Percentiles rank a stretch among this genome's conserved stretches.
Conservation (phyloP, 2,329 filamentous ascomycete species). For the Rosellinia necatrix region DNA sequence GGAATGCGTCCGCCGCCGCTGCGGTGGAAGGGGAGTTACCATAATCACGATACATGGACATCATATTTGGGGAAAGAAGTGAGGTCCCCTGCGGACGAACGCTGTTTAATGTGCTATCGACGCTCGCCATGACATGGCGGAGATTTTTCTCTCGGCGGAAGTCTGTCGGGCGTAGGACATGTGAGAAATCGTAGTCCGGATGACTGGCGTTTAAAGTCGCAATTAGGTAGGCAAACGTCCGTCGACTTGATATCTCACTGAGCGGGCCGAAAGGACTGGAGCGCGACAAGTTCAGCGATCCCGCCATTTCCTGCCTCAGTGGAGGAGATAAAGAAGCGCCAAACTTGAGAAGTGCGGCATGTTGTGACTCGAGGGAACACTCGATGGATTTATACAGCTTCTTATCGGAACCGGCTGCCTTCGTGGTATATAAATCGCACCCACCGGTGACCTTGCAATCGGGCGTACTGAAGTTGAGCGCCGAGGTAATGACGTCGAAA, state of each 20-base stretch:
- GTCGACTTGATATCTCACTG: slow-evolving; percentile 83
- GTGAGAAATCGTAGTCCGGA: slow-evolving; percentile 95
- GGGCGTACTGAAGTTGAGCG: slow-evolving; percentile 92
- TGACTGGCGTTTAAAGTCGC: slow-evolving; percentile 96
- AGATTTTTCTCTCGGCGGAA: slow-evolving; percentile 85
- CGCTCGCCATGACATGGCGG: slow-evolving; percentile 79
- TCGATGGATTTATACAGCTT: slow-evolving; percentile 97
- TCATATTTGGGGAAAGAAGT: slow-evolving; percentile 43
- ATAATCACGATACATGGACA: slow-evolving; percentile 47
- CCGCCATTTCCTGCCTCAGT: slow-evolving; percentile 71
- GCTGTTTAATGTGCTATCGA: slow-evolving; percentile 87
- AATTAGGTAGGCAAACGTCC: slow-evolving; percentile 94
- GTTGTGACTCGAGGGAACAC: slow-evolving; percentile 85
- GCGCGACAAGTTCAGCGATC: slow-evolving; percentile 74
- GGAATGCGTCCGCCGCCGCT: slow-evolving; percentile 45
- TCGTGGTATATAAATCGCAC: slow-evolving; percentile 97
- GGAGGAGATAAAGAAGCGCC: slow-evolving; percentile 88
- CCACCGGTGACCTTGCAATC: slow-evolving; percentile 91
- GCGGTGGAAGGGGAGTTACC: slow-evolving; percentile 45
- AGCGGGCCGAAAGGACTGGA: slow-evolving; percentile 92
- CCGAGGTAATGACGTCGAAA: slow-evolving; percentile 88
- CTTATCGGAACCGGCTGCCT: slow-evolving; percentile 93
- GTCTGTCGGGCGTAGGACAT: slow-evolving; percentile 84
- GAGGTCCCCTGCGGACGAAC: slow-evolving; percentile 67
- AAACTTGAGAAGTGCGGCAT: slow-evolving; percentile 83